Conservation (phyloP, 108 stramenopile genomes). For the Licmophora abbreviata region DNA sequence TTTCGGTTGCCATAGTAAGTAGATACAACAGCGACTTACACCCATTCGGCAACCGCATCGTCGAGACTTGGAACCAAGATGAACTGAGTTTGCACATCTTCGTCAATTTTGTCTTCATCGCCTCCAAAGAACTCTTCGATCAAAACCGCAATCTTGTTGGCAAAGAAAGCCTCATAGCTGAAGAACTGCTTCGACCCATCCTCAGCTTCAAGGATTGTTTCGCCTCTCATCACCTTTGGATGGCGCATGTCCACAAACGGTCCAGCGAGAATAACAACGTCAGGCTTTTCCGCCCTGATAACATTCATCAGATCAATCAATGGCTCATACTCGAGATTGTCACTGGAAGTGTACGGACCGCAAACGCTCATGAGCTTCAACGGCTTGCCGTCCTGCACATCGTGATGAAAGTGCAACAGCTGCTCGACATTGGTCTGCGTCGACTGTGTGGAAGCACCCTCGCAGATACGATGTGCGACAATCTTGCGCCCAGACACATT, state of each 20-base stretch:
- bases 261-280: constrained; percentile 89
- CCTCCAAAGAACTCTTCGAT: constrained; percentile 50
- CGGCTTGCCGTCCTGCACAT: constrained; percentile 41
- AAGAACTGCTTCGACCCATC: constrained; percentile 52
- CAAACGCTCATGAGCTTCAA: constrained; percentile 69
- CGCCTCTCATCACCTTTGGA: constrained; percentile 34
- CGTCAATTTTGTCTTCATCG: too few relatives aligned
- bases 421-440: constrained; percentile 31
- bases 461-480: constrained; percentile 61
- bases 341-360: constrained; percentile 89
- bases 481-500: constrained; percentile 79
- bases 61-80: constrained; percentile 90
- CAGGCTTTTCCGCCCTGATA: constrained; percentile 56
- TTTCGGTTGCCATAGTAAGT: too few relatives aligned
- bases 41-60: constrained; percentile 87
- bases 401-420: constrained; percentile 38
- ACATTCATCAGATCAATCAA: constrained; percentile 74
- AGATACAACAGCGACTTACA: too few relatives aligned
- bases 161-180: constrained; percentile 78
- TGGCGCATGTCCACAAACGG: constrained; percentile 93
- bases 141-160: constrained; percentile 39
- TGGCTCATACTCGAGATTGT: constrained; percentile 86
- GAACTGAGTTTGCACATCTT: constrained; percentile 72
- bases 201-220: constrained; percentile 21
- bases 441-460: constrained; percentile 45